Evolutionary conservation across 2,329 filamentous ascomycete genomes (phyloP).

Genomic region (Waltergamsia citrina): DNA sequence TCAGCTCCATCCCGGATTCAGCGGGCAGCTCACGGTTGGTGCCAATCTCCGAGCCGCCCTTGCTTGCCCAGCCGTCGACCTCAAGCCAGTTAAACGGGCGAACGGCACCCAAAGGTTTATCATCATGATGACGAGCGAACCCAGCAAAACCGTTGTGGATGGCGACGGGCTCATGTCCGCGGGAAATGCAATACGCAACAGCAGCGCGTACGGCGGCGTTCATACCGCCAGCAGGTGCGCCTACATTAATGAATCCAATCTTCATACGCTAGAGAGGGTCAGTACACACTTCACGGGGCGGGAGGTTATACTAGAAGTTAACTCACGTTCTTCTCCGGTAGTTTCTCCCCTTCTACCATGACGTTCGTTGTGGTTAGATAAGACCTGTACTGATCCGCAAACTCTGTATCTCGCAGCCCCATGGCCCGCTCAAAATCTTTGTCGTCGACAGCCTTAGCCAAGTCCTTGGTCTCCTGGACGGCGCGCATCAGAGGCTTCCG

Average conservation of each 20-base stretch:
- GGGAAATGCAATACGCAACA: conserved; percentile 82
- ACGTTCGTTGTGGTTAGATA: conserved; percentile 88
- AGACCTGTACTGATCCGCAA: conserved; percentile 82
- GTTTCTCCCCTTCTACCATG: conserved; percentile 54
- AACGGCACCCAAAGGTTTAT: conserved; percentile 73
- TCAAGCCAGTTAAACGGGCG: conserved; percentile 87
- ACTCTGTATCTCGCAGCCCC: conserved; percentile 83
- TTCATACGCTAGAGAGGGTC: conserved; percentile 60
- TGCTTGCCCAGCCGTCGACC: conserved; percentile 90
- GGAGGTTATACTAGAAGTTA: not conserved
- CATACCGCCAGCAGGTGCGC: conserved; percentile 94
- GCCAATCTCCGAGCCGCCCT: conserved; percentile 94
- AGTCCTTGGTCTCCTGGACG: conserved; percentile 75
- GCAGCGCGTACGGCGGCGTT: conserved; percentile 91
- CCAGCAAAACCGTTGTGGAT: conserved; percentile 97
- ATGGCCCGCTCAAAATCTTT: conserved; percentile 87
- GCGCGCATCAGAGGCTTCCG: conserved; percentile 83
- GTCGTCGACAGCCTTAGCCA: conserved; percentile 69
- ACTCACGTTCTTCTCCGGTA: conserved; percentile 63
- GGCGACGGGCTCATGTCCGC: conserved; percentile 86
- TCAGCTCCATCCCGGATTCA: conserved; percentile 73
- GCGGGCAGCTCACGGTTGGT: conserved; percentile 89
- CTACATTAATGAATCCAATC: conserved; percentile 93
- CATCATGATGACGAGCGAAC: conserved; percentile 80
- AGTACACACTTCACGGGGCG: conserved; percentile 10